Evolutionary conservation across 345 rosid species (phyloP).

Genomic region (Eucalyptus fibrosa): DNA sequence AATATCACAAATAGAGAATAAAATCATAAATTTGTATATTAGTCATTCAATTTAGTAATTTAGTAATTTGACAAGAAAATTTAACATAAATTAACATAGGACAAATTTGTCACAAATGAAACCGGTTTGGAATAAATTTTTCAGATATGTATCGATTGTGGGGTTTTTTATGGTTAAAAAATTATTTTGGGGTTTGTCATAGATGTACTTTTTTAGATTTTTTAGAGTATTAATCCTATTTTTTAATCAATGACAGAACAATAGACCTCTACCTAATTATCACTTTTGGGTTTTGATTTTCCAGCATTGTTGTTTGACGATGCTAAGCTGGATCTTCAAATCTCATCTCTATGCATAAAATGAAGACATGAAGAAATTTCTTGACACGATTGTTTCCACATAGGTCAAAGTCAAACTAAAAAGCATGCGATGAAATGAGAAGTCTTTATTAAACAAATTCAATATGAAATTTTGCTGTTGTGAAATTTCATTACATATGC

Average conservation of each 20-base stretch:
- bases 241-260: neutral
- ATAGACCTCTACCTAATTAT: neutral
- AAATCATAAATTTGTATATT: no score
- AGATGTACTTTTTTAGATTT: no score
- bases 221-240: rapidly evolving
- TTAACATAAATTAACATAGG: rapidly evolving
- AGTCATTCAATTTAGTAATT: no score
- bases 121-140: rapidly evolving
- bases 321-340: neutral
- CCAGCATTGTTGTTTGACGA: neutral
- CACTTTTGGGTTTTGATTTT: neutral
- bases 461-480: neutral
- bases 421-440: rapidly evolving
- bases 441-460: neutral
- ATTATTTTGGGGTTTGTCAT: no score
- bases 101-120: rapidly evolving
- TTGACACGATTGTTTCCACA: rapidly evolving
- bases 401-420: neutral
- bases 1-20: rapidly evolving
- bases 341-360: neutral
- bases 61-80: no score
- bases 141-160: rapidly evolving
- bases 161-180: no score
- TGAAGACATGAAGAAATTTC: neutral
- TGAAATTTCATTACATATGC: neutral